Evolutionary conservation across 306 rosid species (phyloP), one percentile per base, ranked within the genome.

Genomic region (peach (Prunus persica)): DNA sequence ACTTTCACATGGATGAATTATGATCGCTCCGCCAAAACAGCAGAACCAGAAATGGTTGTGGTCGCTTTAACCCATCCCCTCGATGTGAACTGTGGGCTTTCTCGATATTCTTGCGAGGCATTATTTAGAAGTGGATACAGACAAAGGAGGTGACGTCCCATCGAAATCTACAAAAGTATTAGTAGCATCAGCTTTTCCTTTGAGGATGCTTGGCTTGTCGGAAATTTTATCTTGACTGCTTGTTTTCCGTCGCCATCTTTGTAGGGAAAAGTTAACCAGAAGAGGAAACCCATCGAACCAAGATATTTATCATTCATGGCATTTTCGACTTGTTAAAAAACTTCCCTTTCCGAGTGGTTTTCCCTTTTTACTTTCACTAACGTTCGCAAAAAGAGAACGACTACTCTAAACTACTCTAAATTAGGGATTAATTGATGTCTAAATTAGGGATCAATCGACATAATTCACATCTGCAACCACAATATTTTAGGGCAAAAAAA

Each of bases 41-140:
- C 24, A 22, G 24, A 22, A 22, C 24, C 2, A 38, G 43, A 38
- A 38, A 6, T 38, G 43, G 43, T 38, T 38, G 9, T 7, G 43
- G 43, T 38, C 2, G 9, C 49, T 69, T 70, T 45, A 56, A 77
- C 62, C 84, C 78, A 64, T 46, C 71, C 28, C 19, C 38, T 69
- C 38, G 43, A 73, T 24, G 61, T 22, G 18, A 30, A 43, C 20
- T 18, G 9, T 52, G 43, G 9, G 2, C 43, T 41, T 57, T 63
- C 24, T 55, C 41, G 28, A 27, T 72, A 54, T 71, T 56, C 75
- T 56, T 73, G 82, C n/a, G 52, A 71, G 71, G 62, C 68, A 12
- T 51, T 52, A 61, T 49, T 73, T 57, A 47, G 52, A 5, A 12
- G 2, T 3, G 50, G 47, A 69, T 27, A 68, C 58, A n/a, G 76